Conservation (phyloP, 768 basidiomycete species). For the Pleurotus sapidus region DNA sequence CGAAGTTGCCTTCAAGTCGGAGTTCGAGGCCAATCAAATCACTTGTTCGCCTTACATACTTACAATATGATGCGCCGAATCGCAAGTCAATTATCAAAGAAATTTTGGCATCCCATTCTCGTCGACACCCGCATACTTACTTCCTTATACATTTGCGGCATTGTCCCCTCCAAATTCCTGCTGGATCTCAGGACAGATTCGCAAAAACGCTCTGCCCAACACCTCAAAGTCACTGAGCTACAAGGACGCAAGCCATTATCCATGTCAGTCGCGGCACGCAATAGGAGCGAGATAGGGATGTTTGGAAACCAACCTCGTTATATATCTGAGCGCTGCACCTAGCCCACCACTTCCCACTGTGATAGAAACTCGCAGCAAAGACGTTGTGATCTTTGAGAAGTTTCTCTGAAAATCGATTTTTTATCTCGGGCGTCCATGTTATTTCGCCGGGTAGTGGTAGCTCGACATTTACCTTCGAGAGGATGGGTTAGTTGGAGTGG, state of each 20-base stretch:
- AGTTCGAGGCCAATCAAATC: no score
- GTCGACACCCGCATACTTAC: no score
- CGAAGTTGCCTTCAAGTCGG: no score
- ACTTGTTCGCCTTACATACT: no score
- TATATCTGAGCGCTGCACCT: slow-evolving; percentile 46
- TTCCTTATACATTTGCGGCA: no score
- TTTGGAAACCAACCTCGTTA: slow-evolving; percentile 34
- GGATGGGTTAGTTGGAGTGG: background rate
- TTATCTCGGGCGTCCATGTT: slow-evolving; percentile 17
- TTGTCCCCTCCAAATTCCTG: background rate
- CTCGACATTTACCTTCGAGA: slow-evolving; percentile 35
- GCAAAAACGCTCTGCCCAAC: slow-evolving; percentile 7
- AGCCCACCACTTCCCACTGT: slow-evolving; percentile 43
- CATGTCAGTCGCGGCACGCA: background rate
- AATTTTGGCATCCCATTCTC: no score
- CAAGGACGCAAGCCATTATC: background rate
- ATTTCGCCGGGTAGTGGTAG: slow-evolving; percentile 32
- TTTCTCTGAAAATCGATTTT: slow-evolving; percentile 24
- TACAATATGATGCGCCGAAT: no score
- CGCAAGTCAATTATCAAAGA: no score
- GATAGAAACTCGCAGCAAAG: slow-evolving; percentile 30
- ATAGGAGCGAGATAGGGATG: background rate
- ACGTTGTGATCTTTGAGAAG: slow-evolving; percentile 32
- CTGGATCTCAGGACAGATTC: slow-evolving; percentile 9
- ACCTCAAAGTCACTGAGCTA: slow-evolving; percentile 12